Conservation (phyloP, 73 alveolate species). For the Stentor roeselii region DNA sequence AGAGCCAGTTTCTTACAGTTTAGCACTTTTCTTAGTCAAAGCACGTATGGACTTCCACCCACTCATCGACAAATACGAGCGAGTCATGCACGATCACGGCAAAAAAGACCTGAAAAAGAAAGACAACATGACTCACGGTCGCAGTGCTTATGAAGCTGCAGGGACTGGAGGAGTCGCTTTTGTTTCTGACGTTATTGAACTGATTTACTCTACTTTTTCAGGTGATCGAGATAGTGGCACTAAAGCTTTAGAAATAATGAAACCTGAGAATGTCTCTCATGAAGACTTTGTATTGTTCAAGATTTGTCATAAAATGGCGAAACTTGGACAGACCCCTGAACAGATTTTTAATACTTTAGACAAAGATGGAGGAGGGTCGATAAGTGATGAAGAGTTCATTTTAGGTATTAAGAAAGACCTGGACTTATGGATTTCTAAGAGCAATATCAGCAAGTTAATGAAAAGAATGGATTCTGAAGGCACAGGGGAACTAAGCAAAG, state of each 20-base stretch:
- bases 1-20: background rate
- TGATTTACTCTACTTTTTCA: background rate
- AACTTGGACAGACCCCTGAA: constrained; percentile 3
- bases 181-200: background rate
- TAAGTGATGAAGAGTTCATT: background rate
- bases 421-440: background rate
- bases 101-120: background rate
- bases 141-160: constrained; percentile 9
- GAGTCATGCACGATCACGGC: background rate
- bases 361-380: constrained; percentile 21
- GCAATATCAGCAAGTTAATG: background rate
- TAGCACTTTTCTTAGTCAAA: background rate
- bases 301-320: constrained; percentile 19
- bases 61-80: background rate
- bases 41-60: background rate
- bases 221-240: background rate
- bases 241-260: background rate
- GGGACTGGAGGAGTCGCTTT: background rate
- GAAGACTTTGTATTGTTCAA: background rate
- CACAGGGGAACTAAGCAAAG: background rate
- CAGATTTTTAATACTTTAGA: background rate
- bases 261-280: background rate
- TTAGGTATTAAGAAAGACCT: background rate
- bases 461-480: background rate
- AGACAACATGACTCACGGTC: background rate